Evolutionary conservation across 2,329 filamentous ascomycete genomes (phyloP).

Genomic region (Verticillium longisporum): DNA sequence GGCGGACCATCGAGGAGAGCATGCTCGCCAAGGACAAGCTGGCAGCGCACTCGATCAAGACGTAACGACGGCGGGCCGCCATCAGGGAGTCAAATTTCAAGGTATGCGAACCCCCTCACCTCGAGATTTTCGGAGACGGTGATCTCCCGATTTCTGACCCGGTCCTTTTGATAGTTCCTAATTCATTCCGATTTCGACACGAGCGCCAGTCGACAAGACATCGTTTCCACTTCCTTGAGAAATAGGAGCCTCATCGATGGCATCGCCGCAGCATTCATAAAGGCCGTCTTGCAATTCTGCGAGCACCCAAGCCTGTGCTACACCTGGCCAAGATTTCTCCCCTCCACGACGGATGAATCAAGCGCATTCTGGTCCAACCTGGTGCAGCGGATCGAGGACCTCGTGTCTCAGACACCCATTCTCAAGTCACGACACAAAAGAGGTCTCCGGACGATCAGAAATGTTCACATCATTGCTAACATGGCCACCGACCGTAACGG

Average conservation of each 20-base stretch:
- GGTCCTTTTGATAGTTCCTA: constrained; percentile 27
- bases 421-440: constrained; percentile 5
- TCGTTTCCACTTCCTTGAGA: constrained; percentile 26
- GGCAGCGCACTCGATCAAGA: constrained; percentile 1
- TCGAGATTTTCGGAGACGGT: background rate
- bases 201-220: constrained; percentile 33
- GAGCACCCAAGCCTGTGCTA: constrained; percentile 28
- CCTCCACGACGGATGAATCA: constrained; percentile 17
- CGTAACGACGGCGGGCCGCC: constrained; percentile 9
- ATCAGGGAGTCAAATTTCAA: constrained; percentile 34
- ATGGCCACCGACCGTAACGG: constrained; percentile 1
- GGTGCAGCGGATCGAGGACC: constrained; percentile 14
- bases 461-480: constrained; percentile 1
- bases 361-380: constrained; percentile 19
- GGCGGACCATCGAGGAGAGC: background rate
- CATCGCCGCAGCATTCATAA: constrained; percentile 30
- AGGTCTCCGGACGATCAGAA: background rate
- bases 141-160: background rate
- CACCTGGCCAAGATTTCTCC: constrained; percentile 38
- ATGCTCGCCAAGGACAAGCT: background rate
- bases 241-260: constrained; percentile 27
- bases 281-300: constrained; percentile 30
- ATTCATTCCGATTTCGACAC: constrained; percentile 45
- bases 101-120: constrained; percentile 16
- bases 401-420: constrained; percentile 8